Evolutionary conservation across 495 filamentous ascomycete species (phyloP).

Genomic region (Talaromyces adpressus): DNA sequence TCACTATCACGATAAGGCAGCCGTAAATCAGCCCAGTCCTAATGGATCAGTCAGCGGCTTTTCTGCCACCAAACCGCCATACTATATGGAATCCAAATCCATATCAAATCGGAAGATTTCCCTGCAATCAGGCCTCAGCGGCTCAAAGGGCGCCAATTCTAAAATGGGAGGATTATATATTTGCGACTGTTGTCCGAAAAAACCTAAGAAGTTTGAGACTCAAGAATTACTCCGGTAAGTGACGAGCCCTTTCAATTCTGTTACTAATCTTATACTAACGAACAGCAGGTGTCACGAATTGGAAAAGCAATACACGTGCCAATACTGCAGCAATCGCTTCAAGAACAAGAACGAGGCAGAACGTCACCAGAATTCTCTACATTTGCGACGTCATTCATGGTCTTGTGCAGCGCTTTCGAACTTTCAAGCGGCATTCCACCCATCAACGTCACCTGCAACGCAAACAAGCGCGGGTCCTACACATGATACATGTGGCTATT

Average conservation of each 20-base stretch:
- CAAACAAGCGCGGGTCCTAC: conserved; percentile 33
- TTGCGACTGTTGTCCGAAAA: conserved; percentile 97
- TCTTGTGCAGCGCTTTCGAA: conserved; percentile 81
- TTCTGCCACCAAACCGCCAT: background rate
- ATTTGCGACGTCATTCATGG: conserved; percentile 94
- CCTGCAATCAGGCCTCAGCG: conserved; percentile 22
- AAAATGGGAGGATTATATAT: conserved; percentile 55
- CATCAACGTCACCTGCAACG: conserved; percentile 42
- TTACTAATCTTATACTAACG: background rate
- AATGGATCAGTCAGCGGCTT: conserved; percentile 18
- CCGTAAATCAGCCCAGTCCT: conserved; percentile 51
- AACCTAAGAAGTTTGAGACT: conserved; percentile 94
- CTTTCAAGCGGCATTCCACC: conserved; percentile 79
- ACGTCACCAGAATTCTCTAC: conserved; percentile 93
- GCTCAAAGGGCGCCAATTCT: conserved; percentile 21
- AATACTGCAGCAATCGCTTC: conserved; percentile 90
- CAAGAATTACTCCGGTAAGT: conserved; percentile 79
- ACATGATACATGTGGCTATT: conserved; percentile 87
- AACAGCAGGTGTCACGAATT: conserved; percentile 65
- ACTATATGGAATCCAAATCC: conserved; percentile 12
- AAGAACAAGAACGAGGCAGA: conserved; percentile 99
- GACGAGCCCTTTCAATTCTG: background rate
- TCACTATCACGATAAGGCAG: conserved; percentile 33
- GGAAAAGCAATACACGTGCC: conserved; percentile 93
- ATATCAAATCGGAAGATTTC: conserved; percentile 37